Conservation (phyloP, 345 rosid genomes). For the Lagerstroemia speciosa region DNA sequence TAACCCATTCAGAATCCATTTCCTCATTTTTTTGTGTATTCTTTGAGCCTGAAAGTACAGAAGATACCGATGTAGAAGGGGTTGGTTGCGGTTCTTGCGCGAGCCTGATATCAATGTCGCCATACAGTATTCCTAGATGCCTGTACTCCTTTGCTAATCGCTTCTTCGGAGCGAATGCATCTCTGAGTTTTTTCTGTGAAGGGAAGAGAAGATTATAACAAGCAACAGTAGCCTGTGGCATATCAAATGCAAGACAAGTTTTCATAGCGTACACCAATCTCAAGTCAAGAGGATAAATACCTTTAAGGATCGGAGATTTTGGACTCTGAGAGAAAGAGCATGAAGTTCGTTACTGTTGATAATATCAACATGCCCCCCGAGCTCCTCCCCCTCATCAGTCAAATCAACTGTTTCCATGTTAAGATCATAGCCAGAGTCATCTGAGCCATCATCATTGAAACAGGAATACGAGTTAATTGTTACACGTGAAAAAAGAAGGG, state of each 20-base stretch:
- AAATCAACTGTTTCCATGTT: conserved; percentile 45
- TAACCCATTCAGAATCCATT: conserved; percentile 56
- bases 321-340: conserved; percentile 39
- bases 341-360: conserved; percentile 34
- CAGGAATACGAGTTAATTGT: neutral
- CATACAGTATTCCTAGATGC: conserved; percentile 68
- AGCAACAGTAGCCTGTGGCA: neutral
- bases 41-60: conserved; percentile 11
- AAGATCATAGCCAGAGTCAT: conserved; percentile 19
- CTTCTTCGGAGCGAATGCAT: conserved; percentile 47
- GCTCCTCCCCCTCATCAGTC: conserved; percentile 22
- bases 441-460: conserved; percentile 20
- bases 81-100: conserved; percentile 18
- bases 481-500: neutral
- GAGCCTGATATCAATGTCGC: conserved; percentile 40
- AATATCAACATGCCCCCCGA: conserved; percentile 30
- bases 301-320: conserved; percentile 51
- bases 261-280: neutral
- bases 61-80: conserved; percentile 10
- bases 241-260: conserved; percentile 7
- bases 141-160: conserved; percentile 63
- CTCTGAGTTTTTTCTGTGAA: conserved; percentile 57
- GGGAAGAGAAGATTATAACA: neutral
- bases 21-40: conserved; percentile 12
- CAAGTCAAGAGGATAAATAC: conserved; percentile 20